Evolutionary conservation across 2,329 filamentous ascomycete genomes (phyloP).

Genomic region (Fusarium compactum): DNA sequence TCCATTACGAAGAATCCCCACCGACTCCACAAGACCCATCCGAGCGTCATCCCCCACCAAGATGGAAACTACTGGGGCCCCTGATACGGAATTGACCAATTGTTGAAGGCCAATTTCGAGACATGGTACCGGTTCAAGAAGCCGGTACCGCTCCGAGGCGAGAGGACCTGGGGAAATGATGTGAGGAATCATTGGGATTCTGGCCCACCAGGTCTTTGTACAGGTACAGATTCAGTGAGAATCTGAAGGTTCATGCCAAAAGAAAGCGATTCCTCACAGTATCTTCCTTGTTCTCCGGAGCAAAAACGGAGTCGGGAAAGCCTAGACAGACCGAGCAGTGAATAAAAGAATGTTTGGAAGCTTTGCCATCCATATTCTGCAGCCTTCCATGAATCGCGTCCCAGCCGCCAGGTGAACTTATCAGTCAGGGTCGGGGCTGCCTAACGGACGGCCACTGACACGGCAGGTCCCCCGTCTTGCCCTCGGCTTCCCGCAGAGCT

Average conservation of each 20-base stretch:
- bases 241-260: not conserved
- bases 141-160: slow-evolving; percentile 27
- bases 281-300: not conserved
- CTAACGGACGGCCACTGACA: slow-evolving; percentile 27
- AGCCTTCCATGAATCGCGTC: slow-evolving; percentile 39
- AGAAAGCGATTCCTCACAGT: not conserved
- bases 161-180: slow-evolving; percentile 26
- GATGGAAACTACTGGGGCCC: slow-evolving; percentile 20
- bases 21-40: slow-evolving; percentile 37
- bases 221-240: not conserved
- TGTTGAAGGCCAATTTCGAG: slow-evolving; percentile 39
- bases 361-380: slow-evolving; percentile 25
- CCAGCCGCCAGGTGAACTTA: slow-evolving; percentile 12
- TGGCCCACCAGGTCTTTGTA: not conserved
- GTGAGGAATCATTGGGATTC: slow-evolving; percentile 16
- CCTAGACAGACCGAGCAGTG: not conserved
- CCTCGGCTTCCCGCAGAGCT: slow-evolving; percentile 34
- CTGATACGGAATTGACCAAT: slow-evolving; percentile 34
- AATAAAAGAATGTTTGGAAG: not conserved
- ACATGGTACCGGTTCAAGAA: slow-evolving; percentile 22
- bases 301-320: not conserved
- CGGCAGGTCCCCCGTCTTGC: slow-evolving; percentile 26
- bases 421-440: slow-evolving; percentile 18
- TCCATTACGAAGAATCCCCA: slow-evolving; percentile 43
- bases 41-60: slow-evolving; percentile 35